Percentiles rank a stretch among this genome's conserved stretches.
These are phyloP conservation scores for Amaranthus tricolor DNA, from an alignment of 179 eudicot genomes.

Conservation along the genomic window DNA sequence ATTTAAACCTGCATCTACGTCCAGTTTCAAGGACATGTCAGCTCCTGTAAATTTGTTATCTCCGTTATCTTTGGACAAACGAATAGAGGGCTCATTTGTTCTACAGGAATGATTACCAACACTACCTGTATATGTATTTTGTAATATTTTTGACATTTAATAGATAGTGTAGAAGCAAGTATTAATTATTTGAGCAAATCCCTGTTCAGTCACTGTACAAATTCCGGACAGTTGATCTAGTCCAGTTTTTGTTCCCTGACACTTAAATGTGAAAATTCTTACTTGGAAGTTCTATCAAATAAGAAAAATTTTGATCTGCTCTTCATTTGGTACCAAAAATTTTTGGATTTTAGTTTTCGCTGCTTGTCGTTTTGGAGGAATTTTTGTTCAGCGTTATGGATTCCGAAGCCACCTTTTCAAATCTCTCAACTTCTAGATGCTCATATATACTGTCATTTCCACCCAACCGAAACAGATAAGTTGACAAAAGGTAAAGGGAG, in stretches of 20 bases:
- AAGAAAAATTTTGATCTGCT: neutral
- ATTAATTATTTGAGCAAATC: constrained; percentile 4
- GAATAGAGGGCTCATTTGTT: constrained; percentile 86
- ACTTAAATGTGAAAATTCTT: neutral
- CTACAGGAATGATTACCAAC: constrained; percentile 57
- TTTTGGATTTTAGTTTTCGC: neutral
- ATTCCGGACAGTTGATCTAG: constrained; percentile 1
- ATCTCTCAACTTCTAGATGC: too few relatives aligned
- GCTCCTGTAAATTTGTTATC: constrained; percentile 65
- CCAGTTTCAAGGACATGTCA: constrained; percentile 60
- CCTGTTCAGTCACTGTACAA: neutral
- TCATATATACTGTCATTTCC: too few relatives aligned
- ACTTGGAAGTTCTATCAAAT: neutral
- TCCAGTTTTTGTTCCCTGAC: neutral
- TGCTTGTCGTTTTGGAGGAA: neutral
- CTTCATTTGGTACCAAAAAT: neutral
- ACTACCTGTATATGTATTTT: constrained; percentile 17
- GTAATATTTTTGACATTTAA: constrained; percentile 9
- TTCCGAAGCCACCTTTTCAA: neutral
- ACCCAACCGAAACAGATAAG: too few relatives aligned
- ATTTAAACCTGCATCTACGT: constrained; percentile 80
- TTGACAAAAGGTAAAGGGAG: neutral
- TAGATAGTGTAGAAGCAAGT: neutral
- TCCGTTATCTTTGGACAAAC: constrained; percentile 52
- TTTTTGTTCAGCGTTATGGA: neutral